These are phyloP conservation scores for Antitrichia curtipendula DNA, from an alignment of 225 moss, liverwort and hornwort genomes.

Conservation along the genomic window DNA sequence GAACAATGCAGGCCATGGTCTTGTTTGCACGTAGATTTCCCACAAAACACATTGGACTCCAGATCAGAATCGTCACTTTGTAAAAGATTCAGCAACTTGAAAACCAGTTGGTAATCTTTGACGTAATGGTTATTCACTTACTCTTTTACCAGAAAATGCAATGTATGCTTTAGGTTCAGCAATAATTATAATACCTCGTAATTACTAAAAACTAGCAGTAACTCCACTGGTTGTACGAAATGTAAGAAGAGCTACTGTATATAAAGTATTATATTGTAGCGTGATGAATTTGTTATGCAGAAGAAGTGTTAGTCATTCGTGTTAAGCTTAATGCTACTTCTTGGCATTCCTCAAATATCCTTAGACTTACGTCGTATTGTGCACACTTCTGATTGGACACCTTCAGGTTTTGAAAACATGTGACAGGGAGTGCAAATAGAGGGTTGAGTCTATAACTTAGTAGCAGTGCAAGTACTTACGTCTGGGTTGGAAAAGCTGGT, in stretches of 20 bases:
- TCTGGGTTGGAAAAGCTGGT: conserved; percentile 40
- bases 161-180: background rate
- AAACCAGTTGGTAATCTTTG: background rate
- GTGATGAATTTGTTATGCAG: background rate
- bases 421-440: background rate
- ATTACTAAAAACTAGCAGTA: background rate
- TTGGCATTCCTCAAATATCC: background rate
- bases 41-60: background rate
- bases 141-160: background rate
- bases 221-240: background rate
- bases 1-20: background rate
- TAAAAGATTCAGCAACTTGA: background rate
- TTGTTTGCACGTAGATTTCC: background rate
- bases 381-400: background rate
- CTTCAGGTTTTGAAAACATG: background rate
- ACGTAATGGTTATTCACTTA: background rate
- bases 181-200: background rate
- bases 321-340: background rate
- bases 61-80: background rate
- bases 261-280: no score
- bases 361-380: background rate
- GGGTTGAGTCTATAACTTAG: background rate
- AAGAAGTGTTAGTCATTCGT: background rate
- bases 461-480: conserved; percentile 9
- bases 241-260: background rate